Conservation (phyloP, 2,329 filamentous ascomycete genomes). For the Colletotrichum sp. region DNA sequence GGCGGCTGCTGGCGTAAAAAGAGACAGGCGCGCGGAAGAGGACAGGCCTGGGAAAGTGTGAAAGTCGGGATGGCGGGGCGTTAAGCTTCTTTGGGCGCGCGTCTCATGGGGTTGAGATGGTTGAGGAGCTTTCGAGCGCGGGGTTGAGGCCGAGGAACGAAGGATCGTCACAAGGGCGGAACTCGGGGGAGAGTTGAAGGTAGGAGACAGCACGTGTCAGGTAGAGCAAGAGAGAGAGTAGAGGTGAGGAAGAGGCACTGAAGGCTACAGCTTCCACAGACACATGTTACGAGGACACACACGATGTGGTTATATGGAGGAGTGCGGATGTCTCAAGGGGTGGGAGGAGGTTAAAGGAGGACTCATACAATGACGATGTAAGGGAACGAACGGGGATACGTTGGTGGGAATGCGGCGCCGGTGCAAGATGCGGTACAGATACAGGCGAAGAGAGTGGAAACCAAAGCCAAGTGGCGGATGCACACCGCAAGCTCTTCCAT, state of each 20-base stretch:
- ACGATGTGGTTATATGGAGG: not conserved
- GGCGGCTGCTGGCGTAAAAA: constrained; percentile 8
- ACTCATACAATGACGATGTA: constrained; percentile 16
- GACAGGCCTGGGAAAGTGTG: not conserved
- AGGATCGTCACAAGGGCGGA: constrained; percentile 17
- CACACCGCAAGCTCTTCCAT: constrained; percentile 12
- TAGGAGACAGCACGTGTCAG: not conserved
- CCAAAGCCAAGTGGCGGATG: constrained; percentile 1
- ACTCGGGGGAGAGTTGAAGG: not conserved
- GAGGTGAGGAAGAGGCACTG: not conserved
- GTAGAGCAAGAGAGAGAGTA: not conserved
- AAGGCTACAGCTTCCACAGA: constrained; percentile 8
- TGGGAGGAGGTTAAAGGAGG: not conserved
- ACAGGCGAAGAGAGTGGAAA: constrained; percentile 1
- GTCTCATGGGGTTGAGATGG: not conserved
- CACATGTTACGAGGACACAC: constrained; percentile 12
- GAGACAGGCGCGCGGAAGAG: constrained; percentile 11
- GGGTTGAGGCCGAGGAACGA: constrained; percentile 5
- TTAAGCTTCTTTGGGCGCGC: constrained; percentile 18
- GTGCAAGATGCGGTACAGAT: not conserved
- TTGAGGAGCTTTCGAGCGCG: constrained; percentile 15
- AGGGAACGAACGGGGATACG: not conserved
- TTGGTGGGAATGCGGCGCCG: not conserved
- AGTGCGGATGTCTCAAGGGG: constrained; percentile 9
- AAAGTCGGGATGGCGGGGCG: constrained; percentile 7